phyloP scores from a whole-genome alignment of 148 eudicot genomes.

The Dysphania ambrosioides region DNA sequence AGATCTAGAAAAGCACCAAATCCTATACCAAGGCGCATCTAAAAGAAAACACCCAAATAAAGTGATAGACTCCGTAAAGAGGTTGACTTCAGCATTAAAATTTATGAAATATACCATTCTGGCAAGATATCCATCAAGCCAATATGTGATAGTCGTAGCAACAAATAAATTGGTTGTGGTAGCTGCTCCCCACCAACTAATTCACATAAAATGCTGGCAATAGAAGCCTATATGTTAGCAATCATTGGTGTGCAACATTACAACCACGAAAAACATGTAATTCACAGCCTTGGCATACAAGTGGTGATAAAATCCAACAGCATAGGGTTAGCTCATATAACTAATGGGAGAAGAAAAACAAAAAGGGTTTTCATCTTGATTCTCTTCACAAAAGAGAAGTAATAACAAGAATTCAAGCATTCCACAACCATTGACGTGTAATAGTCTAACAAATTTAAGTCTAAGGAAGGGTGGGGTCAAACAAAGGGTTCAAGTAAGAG shows the following conservation, averaged over 20 bases:
- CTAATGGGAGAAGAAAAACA: neutral
- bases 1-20: conserved; percentile 99
- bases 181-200: conserved; percentile 80
- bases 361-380: neutral
- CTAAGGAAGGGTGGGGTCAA: neutral
- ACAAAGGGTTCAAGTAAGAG: neutral
- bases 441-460: neutral
- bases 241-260: conserved; percentile 1
- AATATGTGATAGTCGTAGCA: conserved; percentile 90
- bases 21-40: conserved; percentile 81
- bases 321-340: neutral
- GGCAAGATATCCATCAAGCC: conserved; percentile 99
- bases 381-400: neutral
- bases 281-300: neutral
- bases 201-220: conserved; percentile 67
- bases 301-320: neutral
- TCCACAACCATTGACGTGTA: neutral
- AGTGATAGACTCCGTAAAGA: conserved; percentile 7
- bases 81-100: neutral
- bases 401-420: neutral
- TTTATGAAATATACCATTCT: conserved; percentile 50
- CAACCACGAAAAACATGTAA: neutral
- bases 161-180: conserved; percentile 81
- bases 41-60: conserved; percentile 23
- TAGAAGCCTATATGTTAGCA: conserved; percentile 24